These are phyloP conservation scores for Gonapodya sp. DNA, from an alignment of 192 early-diverging fungal genomes.

Conservation along the genomic window DNA sequence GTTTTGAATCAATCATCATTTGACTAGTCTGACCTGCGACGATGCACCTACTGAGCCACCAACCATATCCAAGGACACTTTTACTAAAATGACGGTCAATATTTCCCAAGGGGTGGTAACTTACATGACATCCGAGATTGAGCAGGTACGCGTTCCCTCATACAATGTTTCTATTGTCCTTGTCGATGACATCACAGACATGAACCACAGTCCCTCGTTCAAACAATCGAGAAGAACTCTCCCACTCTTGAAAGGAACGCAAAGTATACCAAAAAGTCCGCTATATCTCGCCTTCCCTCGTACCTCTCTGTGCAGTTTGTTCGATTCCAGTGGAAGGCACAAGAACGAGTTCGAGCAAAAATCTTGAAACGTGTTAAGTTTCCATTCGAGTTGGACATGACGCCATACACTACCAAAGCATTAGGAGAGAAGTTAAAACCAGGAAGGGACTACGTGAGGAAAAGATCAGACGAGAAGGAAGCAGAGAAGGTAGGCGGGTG, in stretches of 20 bases:
- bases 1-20: neutral
- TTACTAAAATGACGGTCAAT: slow-evolving; percentile 63
- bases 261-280: slow-evolving; percentile 60
- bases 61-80: slow-evolving; percentile 49
- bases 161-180: neutral
- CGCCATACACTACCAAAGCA: slow-evolving; percentile 76
- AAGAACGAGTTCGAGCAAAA: slow-evolving; percentile 72
- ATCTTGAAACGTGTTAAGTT: slow-evolving; percentile 94
- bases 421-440: slow-evolving; percentile 61
- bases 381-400: slow-evolving; percentile 81
- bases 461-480: slow-evolving; percentile 58
- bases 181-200: neutral
- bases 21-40: slow-evolving; percentile 52
- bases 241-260: slow-evolving; percentile 68
- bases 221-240: slow-evolving; percentile 86
- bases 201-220: slow-evolving; percentile 46
- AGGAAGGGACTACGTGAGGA: slow-evolving; percentile 43
- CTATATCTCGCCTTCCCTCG: slow-evolving; percentile 72
- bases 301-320: slow-evolving; percentile 89
- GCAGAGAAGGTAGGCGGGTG: slow-evolving; percentile 27
- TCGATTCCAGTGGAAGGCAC: slow-evolving; percentile 89
- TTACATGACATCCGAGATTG: slow-evolving; percentile 65
- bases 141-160: slow-evolving; percentile 26
- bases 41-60: slow-evolving; percentile 70
- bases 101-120: slow-evolving; percentile 58